Percentiles rank a stretch among this genome's conserved stretches.
phyloP scores from a whole-genome alignment of 805 yeast genomes.

The Torulaspora delbrueckii region DNA sequence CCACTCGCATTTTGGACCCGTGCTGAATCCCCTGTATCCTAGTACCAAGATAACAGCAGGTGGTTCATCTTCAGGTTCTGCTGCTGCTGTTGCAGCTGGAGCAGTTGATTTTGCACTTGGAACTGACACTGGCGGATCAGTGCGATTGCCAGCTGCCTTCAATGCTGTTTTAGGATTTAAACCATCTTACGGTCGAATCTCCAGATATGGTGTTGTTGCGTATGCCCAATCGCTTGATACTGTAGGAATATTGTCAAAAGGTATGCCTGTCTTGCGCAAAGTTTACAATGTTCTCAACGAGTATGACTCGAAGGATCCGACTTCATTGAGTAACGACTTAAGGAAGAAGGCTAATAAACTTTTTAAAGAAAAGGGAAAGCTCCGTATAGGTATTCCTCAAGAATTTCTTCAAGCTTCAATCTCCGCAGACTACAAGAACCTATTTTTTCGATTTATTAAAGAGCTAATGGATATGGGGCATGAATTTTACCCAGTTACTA shows the following conservation, averaged over 20 bases:
- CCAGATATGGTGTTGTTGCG: slow-evolving; percentile 87
- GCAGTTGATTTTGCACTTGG: slow-evolving; percentile 71
- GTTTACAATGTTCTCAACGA: slow-evolving; percentile 56
- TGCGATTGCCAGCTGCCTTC: slow-evolving; percentile 85
- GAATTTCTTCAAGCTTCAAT: slow-evolving; percentile 61
- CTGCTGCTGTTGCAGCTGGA: slow-evolving; percentile 79
- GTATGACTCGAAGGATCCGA: slow-evolving; percentile 75
- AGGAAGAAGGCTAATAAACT: slow-evolving; percentile 32
- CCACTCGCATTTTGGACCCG: slow-evolving; percentile 52
- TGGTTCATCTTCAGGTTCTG: slow-evolving; percentile 95
- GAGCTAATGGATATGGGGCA: slow-evolving; percentile 45
- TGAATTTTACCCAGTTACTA: slow-evolving; percentile 55
- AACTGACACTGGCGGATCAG: slow-evolving; percentile 97
- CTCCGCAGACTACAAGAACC: slow-evolving; percentile 41
- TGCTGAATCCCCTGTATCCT: slow-evolving; percentile 48
- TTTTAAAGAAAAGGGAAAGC: slow-evolving; percentile 16
- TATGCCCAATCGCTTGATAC: slow-evolving; percentile 95
- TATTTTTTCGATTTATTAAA: slow-evolving; percentile 45
- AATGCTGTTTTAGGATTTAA: slow-evolving; percentile 83
- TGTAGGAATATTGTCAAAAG: slow-evolving; percentile 71
- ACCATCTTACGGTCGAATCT: slow-evolving; percentile 88
- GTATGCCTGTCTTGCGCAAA: slow-evolving; percentile 39
- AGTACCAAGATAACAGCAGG: slow-evolving; percentile 52
- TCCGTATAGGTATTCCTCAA: slow-evolving; percentile 66
- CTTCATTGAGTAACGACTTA: slow-evolving; percentile 43